These are phyloP conservation scores for Aspergillus conjunctus DNA, from an alignment of 495 filamentous ascomycete genomes.

Conservation along the genomic window DNA sequence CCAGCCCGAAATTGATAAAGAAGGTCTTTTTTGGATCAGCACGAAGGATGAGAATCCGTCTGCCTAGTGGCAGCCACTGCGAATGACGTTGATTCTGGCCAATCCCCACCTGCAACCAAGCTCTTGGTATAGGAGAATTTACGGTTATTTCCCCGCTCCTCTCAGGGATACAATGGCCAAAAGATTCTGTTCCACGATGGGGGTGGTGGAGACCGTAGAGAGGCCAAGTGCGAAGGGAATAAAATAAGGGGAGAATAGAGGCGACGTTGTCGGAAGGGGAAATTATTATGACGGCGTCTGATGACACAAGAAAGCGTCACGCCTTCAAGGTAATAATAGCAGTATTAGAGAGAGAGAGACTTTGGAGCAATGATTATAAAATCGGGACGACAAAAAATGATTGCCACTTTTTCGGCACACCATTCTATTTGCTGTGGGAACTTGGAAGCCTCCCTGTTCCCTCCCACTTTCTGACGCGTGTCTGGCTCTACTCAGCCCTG, in stretches of 20 bases:
- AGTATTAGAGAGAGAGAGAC: no score
- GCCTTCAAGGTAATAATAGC: neutral
- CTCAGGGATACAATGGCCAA: neutral
- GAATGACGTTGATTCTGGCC: slow-evolving; percentile 24
- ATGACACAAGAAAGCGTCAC: neutral
- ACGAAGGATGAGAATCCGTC: slow-evolving; percentile 28
- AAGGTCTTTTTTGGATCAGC: slow-evolving; percentile 16
- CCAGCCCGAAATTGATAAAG: slow-evolving; percentile 11
- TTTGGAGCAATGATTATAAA: no score
- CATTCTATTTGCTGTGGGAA: slow-evolving; percentile 3
- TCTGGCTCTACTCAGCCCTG: slow-evolving; percentile 26
- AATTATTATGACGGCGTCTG: neutral
- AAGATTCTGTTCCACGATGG: neutral
- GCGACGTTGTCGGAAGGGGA: neutral
- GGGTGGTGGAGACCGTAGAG: neutral
- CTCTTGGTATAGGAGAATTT: neutral
- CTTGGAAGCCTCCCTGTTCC: slow-evolving; percentile 1
- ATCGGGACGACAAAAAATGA: neutral
- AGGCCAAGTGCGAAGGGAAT: neutral
- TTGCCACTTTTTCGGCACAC: neutral
- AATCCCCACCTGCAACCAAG: slow-evolving; percentile 2
- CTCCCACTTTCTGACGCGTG: slow-evolving; percentile 11
- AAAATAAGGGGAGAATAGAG: neutral
- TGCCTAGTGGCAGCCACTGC: slow-evolving; percentile 25
- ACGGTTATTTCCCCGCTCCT: neutral